A percentile compares a stretch with the other conserved stretches of the same genome.
Conservation (phyloP, 148 eudicot genomes). For the Rheum nobile region DNA sequence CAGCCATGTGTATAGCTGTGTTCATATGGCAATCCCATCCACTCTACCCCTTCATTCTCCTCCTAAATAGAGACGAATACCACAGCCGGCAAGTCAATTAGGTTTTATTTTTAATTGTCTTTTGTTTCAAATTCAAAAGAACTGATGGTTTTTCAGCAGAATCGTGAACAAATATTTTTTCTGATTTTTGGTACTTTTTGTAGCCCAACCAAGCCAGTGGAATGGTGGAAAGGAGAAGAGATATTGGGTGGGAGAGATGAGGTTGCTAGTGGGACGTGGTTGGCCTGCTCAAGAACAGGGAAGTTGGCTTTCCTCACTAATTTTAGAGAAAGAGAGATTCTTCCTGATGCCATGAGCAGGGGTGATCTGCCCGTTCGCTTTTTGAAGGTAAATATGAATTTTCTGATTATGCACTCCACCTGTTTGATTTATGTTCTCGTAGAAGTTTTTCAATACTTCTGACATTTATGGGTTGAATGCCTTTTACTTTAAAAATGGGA, state of each 20-base stretch:
- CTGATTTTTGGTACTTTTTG: neutral
- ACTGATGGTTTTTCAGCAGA: neutral
- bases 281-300: constrained; percentile 59
- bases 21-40: constrained; percentile 79
- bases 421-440: neutral
- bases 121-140: neutral
- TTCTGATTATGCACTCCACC: neutral
- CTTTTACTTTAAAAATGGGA: neutral
- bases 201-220: constrained; percentile 57
- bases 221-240: constrained; percentile 75
- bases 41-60: constrained; percentile 57
- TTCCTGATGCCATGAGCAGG: constrained; percentile 42
- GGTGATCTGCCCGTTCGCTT: constrained; percentile 77
- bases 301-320: constrained; percentile 71
- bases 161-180: neutral
- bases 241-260: constrained; percentile 82
- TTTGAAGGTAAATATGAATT: constrained; percentile 30
- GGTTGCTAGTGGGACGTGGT: constrained; percentile 78
- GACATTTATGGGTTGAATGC: neutral
- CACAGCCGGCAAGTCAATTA: constrained; percentile 38
- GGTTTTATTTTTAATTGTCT: no score
- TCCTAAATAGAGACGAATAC: constrained; percentile 78
- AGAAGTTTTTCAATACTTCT: neutral
- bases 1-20: constrained; percentile 63
- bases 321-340: constrained; percentile 37